A percentile compares a stretch with the other conserved stretches of the same genome.
phyloP scores from a whole-genome alignment of 2,329 filamentous ascomycete species.

The Alternaria burnsii region DNA sequence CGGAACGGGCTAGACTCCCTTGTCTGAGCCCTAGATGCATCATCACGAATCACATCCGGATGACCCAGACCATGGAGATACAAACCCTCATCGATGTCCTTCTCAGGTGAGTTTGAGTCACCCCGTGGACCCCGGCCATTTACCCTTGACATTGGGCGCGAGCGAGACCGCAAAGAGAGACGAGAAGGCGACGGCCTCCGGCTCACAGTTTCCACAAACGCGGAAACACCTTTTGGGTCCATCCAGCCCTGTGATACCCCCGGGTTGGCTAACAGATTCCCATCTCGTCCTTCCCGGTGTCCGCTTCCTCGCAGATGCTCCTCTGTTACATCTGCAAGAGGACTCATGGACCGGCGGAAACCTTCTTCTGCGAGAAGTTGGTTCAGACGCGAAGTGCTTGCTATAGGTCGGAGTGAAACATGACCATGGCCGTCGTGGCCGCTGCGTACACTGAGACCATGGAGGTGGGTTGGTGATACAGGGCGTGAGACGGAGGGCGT shows the following conservation, averaged over 20 bases:
- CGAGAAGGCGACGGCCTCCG: neutral
- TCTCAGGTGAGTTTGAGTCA: neutral
- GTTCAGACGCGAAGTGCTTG: conserved; percentile 16
- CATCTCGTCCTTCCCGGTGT: neutral
- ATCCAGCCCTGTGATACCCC: conserved; percentile 5
- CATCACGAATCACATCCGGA: neutral
- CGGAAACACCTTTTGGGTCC: neutral
- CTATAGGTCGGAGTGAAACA: conserved; percentile 16
- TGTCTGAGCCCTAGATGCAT: neutral
- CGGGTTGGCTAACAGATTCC: neutral
- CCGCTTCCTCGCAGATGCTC: neutral
- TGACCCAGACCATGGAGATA: conserved; percentile 11
- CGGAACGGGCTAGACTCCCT: neutral
- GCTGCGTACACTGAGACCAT: neutral
- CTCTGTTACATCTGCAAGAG: conserved; percentile 1
- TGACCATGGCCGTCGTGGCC: neutral
- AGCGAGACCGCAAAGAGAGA: neutral
- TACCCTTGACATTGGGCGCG: neutral
- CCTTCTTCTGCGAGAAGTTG: conserved; percentile 2
- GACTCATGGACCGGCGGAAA: neutral
- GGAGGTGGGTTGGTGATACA: conserved; percentile 3
- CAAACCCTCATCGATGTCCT: neutral
- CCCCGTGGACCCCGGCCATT: neutral
- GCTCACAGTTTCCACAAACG: conserved; percentile 3
- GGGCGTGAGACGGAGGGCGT: conserved; percentile 14